Evolutionary conservation across 2,329 filamentous ascomycete species (phyloP).

Genomic region (Nemania bipapillata): DNA sequence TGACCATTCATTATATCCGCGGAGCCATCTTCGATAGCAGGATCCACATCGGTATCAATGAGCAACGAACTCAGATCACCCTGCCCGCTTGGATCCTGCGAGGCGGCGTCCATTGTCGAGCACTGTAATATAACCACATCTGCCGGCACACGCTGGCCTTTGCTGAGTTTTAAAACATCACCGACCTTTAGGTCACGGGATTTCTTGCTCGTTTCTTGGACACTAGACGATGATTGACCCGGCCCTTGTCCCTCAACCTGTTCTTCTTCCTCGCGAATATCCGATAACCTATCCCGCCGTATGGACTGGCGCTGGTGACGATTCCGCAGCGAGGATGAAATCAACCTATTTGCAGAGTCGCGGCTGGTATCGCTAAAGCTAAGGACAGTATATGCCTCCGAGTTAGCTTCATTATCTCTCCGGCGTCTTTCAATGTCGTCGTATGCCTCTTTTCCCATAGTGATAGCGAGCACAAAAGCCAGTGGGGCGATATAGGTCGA

Average conservation of each 20-base stretch:
- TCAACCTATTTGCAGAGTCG: slow-evolving; percentile 58
- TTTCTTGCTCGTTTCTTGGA: slow-evolving; percentile 78
- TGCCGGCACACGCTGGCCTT: slow-evolving; percentile 91
- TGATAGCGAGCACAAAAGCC: slow-evolving; percentile 90
- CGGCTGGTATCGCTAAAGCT: slow-evolving; percentile 70
- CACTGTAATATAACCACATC: slow-evolving; percentile 95
- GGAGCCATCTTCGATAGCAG: slow-evolving; percentile 40
- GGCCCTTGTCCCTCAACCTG: slow-evolving; percentile 58
- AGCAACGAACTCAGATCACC: slow-evolving; percentile 55
- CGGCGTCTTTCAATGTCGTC: slow-evolving; percentile 89
- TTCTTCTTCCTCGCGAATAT: slow-evolving; percentile 77
- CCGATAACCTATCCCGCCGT: slow-evolving; percentile 63
- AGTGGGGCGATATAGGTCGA: slow-evolving; percentile 93
- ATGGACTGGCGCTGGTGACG: slow-evolving; percentile 54
- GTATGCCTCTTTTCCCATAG: slow-evolving; percentile 92
- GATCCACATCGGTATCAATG: slow-evolving; percentile 53
- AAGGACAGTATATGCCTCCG: slow-evolving; percentile 84
- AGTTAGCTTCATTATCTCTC: slow-evolving; percentile 92
- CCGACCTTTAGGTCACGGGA: slow-evolving; percentile 92
- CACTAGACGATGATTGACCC: slow-evolving; percentile 59
- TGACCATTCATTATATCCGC: slow-evolving; percentile 55
- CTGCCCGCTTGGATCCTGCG: slow-evolving; percentile 49
- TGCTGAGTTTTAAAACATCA: slow-evolving; percentile 90
- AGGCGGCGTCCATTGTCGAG: slow-evolving; percentile 65
- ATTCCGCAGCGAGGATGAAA: slow-evolving; percentile 57